These are phyloP conservation scores for Metschnikowia continentalis DNA, from an alignment of 805 yeast species.

Conservation along the genomic window DNA sequence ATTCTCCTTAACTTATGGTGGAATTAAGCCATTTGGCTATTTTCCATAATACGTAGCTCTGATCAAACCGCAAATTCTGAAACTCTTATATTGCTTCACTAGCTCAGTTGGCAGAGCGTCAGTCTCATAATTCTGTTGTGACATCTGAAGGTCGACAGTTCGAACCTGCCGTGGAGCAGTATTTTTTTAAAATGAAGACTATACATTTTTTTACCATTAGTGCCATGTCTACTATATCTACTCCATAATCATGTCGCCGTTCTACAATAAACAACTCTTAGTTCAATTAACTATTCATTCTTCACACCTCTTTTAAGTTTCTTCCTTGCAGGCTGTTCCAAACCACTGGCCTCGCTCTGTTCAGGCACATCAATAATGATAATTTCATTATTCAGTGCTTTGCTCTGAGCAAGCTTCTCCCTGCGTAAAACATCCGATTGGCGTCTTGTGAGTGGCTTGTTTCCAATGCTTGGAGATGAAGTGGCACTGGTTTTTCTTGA, in stretches of 20 bases:
- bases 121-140: constrained; percentile 24
- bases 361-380: background rate
- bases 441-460: background rate
- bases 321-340: background rate
- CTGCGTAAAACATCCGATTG: background rate
- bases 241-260: no score
- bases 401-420: background rate
- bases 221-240: no score
- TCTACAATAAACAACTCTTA: no score
- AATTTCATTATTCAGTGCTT: background rate
- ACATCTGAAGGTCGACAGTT: constrained; percentile 45
- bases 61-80: background rate
- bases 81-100: constrained; percentile 12
- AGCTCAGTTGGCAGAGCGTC: constrained; percentile 24
- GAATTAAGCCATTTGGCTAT: background rate
- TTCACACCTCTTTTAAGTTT: background rate
- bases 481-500: background rate
- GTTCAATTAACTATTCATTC: background rate
- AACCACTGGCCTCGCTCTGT: background rate
- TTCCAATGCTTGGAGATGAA: background rate
- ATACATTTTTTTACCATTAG: no score
- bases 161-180: constrained; percentile 46
- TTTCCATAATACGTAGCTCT: no score
- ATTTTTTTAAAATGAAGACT: constrained; percentile 7
- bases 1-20: background rate